Base-by-base conservation (phyloP, 2,329 filamentous ascomycete species). In the Annulohypoxylon truncatum region DNA sequence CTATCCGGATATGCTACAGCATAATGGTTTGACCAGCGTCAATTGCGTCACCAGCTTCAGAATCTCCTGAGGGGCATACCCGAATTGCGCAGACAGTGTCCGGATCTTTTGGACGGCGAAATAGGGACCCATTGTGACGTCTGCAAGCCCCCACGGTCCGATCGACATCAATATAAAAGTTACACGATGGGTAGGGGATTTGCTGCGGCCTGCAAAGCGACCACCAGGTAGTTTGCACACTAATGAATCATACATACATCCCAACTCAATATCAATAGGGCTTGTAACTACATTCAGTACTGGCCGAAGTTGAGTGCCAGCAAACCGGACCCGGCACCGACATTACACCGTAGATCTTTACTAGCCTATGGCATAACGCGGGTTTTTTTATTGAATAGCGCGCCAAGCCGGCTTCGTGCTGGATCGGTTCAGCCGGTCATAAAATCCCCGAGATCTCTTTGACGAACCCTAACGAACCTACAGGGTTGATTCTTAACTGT, bases 361-460 rank as follows among this genome's bases (percentile, higher is more conserved):
- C 24, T n/a, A 46, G 15, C 35, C 40, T 33, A 53, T 42, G 38
- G 9, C 29, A 54, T 48, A 20, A 33, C 7, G 18, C 29, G 29
- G 12, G 26, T 24, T 18, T 15, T 24, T 18, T 15, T 13, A 31
- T 13, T 48, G 9, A 12, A 58, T 38, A 50, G 10, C 28, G 22
- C 42, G 64, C 64, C 64, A 67, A 60, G 64, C 35, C 64, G 64
- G 64, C 24, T 56, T 56, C 54, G 33, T 64, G 55, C 64, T 60
- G 51, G 56, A 64, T 64, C 64, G 46, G 18, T 15, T 40, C 52
- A 56, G 38, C 40, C 24, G 29, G 29, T 24, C 12, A 24, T n/a
- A 61, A 67, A 64, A 58, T 13, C 35, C 42, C 60, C 60, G 64
- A 67, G 51, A 63, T 55, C 40, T 60, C 20, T 57, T 40, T 57